Base-by-base conservation (phyloP, 2,329 filamentous ascomycete genomes). In the Epichloe sylvatica region DNA sequence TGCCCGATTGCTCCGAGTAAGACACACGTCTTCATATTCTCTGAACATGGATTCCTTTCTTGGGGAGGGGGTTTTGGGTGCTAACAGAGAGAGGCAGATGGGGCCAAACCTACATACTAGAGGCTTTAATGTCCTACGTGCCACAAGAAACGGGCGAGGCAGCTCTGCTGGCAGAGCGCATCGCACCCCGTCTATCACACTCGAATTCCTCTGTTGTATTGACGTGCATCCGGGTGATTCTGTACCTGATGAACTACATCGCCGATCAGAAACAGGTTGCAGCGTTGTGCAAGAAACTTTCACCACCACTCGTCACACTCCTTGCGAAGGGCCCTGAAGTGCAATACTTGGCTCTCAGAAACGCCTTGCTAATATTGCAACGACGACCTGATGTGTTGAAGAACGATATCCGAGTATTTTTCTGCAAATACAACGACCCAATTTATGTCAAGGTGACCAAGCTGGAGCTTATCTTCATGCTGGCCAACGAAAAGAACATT, bases 401-500 rank as follows among this genome's bases (percentile, higher is more conserved):
- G 55, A 97, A 96, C 67, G 92, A 98, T 66, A 97, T 98, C 54
- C 81, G 92, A 44, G 92, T 98, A 34, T 98, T 98, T 70, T 98
- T 98, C 70, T 98, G 92, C 80, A 98, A 98, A 74, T 98, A 98
- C 70, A 98, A 98, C 65, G 92, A 98, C 62, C 92, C 92, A 0
- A 98, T 98, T 55, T 98, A 97, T 65, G 92, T 98, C 70, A 98
- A 98, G 68, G 92, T 98, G 47, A 98, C 92, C 15, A 98, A 98
- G 69, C 76, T 98, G 46, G 92, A 98, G 68, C 78, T 98, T 58
- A 97, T 98, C 57, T 98, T 98, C 68, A 98, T 97, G 92, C 77
- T 98, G 52, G 92, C 92, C 7, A 95, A 81, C 35, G 89, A 96
- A 67, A 85, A 83, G 60, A 98, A 98, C 64, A 98, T 98, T 58